A percentile compares a stretch with the other conserved stretches of the same genome.
These are phyloP conservation scores for Penicillium sp. DNA, from an alignment of 2,329 filamentous ascomycete species.

Conservation along the genomic window DNA sequence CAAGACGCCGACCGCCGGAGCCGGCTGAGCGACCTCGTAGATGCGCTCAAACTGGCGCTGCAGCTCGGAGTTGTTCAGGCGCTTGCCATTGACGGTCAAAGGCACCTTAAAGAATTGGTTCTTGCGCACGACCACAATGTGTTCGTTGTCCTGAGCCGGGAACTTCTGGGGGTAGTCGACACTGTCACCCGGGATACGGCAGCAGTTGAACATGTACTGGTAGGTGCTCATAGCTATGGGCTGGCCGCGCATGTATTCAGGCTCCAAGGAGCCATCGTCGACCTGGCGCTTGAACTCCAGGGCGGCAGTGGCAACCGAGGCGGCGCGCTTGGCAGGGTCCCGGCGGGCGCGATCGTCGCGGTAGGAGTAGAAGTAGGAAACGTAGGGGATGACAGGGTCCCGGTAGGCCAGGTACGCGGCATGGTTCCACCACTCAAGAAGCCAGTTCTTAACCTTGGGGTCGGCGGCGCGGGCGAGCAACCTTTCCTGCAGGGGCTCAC, in stretches of 20 bases:
- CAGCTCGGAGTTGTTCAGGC: slow-evolving; percentile 79
- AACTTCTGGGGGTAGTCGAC: slow-evolving; percentile 79
- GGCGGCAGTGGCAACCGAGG: slow-evolving; percentile 73
- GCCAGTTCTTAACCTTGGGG: slow-evolving; percentile 80
- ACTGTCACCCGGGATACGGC: slow-evolving; percentile 71
- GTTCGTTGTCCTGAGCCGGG: slow-evolving; percentile 63
- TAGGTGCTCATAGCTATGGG: slow-evolving; percentile 98
- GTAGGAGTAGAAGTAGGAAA: slow-evolving; percentile 99
- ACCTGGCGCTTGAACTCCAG: slow-evolving; percentile 94
- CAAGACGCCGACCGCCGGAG: slow-evolving; percentile 68
- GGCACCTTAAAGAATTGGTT: slow-evolving; percentile 94
- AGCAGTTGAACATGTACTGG: slow-evolving; percentile 97
- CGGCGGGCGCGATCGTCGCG: slow-evolving; percentile 80
- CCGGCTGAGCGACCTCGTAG: slow-evolving; percentile 64
- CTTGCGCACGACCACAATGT: slow-evolving; percentile 84
- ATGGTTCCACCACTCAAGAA: slow-evolving; percentile 97
- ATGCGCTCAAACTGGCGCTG: slow-evolving; percentile 80
- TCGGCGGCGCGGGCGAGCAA: slow-evolving; percentile 70
- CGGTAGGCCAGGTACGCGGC: slow-evolving; percentile 85
- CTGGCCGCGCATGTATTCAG: slow-evolving; percentile 96
- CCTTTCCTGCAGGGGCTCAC: slow-evolving; percentile 77
- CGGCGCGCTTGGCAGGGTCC: slow-evolving; percentile 83
- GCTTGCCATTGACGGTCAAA: slow-evolving; percentile 70
- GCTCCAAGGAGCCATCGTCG: slow-evolving; percentile 71
- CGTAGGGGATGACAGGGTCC: slow-evolving; percentile 92